Evolutionary conservation across 805 yeast genomes (phyloP), one percentile per base, ranked within the genome.

Genomic region (Diddensiella santjacobensis): DNA sequence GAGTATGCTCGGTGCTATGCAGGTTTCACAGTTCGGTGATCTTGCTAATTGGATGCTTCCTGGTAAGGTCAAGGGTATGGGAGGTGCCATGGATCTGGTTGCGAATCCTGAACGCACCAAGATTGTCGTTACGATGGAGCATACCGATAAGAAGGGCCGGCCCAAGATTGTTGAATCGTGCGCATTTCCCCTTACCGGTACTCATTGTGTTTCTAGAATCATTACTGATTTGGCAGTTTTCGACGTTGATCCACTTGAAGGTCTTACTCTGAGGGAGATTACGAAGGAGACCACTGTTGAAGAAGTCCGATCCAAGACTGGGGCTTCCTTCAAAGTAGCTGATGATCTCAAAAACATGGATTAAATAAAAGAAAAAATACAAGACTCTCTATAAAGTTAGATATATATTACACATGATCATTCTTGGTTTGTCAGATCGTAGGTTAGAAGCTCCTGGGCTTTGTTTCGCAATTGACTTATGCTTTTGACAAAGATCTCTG

Each of bases 401-500:
- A 26, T 26, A 26, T 26, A 26, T 26, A 13, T 13, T 26, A 13
- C 31, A 26, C 8, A 8, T 15, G 20, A 35, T 35, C 15, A 35
- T 13, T 35, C 38, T 17, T 15, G 10, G 15, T 8, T 13, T 8
- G 38, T 10, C 30, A 55, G 48, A 23, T 55, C 56, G 42, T 55
- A 55, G 15, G 49, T 31, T 20, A 56, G 49, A 24, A 56, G 48
- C 31, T 59, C 58, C 37, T 49, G 39, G 4, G 69, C 70, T 71
- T 93, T 93, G 63, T 84, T 83, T 68, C 81, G 86, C 65, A 93
- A 75, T 47, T 89, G 82, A 65, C 91, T 78, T 44, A 93, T 85
- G 52, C 91, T 81, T 67, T 91, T 93, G 71, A 88, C 81, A 70
- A 93, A 93, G 47, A 93, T 88, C 71, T 91, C 98, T 60, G 87